Percentiles rank a stretch among this genome's conserved stretches.
phyloP scores from a whole-genome alignment of 805 yeast genomes.

The Lipomyces mesembrius region DNA sequence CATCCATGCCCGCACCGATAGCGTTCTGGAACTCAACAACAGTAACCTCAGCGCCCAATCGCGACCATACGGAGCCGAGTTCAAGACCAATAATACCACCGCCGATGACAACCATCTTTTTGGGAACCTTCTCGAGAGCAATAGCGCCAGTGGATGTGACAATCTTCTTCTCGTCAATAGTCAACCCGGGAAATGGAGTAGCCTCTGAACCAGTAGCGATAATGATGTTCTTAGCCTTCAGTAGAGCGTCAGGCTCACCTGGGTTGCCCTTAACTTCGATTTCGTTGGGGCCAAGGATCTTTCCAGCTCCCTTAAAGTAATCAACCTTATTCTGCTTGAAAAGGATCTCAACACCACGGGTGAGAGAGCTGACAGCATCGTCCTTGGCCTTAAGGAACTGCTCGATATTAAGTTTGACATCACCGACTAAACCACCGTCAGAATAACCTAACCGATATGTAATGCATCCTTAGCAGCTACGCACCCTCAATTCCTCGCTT shows the following conservation, averaged over 20 bases:
- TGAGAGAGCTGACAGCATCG: conserved; percentile 82
- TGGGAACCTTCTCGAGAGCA: conserved; percentile 85
- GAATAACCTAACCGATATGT: background rate
- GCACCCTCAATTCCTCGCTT: conserved; percentile 85
- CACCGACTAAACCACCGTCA: conserved; percentile 47
- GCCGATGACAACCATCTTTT: conserved; percentile 89
- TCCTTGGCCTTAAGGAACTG: conserved; percentile 92
- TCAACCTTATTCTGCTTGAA: conserved; percentile 95
- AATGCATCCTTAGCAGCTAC: background rate
- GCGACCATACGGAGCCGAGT: conserved; percentile 97
- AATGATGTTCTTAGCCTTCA: conserved; percentile 85
- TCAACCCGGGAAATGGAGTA: conserved; percentile 98
- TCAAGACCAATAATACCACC: conserved; percentile 99
- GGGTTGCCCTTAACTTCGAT: conserved; percentile 84
- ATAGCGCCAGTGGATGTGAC: conserved; percentile 95
- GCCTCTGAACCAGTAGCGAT: conserved; percentile 99
- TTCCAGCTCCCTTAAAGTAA: conserved; percentile 91
- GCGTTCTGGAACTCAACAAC: conserved; percentile 87
- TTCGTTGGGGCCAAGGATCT: conserved; percentile 80
- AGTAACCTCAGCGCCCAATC: conserved; percentile 95
- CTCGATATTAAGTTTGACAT: conserved; percentile 72
- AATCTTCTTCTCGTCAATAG: conserved; percentile 94
- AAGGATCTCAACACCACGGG: conserved; percentile 91
- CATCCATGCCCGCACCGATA: conserved; percentile 99
- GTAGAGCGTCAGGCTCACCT: conserved; percentile 71